Percentiles rank a stretch among this genome's conserved stretches.
Evolutionary conservation across 2,329 filamentous ascomycete species (phyloP).

Genomic region (Claviceps arundinis): DNA sequence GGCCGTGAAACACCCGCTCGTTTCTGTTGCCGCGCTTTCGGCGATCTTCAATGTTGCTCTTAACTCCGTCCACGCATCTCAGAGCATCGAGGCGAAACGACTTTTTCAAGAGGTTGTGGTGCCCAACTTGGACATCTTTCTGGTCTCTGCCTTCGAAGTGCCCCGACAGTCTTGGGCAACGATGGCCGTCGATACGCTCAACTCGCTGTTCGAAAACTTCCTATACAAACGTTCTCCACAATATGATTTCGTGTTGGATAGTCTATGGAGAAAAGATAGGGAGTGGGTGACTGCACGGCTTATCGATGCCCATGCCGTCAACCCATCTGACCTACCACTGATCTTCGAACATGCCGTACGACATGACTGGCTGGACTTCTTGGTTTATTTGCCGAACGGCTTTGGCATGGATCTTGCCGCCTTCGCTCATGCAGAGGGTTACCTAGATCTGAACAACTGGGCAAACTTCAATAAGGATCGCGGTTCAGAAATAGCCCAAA

Average conservation of each 20-base stretch:
- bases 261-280: slow-evolving; percentile 81
- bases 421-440: slow-evolving; percentile 65
- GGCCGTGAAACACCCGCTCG: slow-evolving; percentile 73
- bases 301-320: slow-evolving; percentile 67
- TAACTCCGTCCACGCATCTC: slow-evolving; percentile 46
- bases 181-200: slow-evolving; percentile 62
- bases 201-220: slow-evolving; percentile 71
- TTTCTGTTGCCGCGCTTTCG: slow-evolving; percentile 73
- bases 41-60: slow-evolving; percentile 54
- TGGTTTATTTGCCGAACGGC: slow-evolving; percentile 66
- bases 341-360: slow-evolving; percentile 54
- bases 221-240: slow-evolving; percentile 64
- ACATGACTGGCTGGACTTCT: slow-evolving; percentile 71
- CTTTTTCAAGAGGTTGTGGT: slow-evolving; percentile 55
- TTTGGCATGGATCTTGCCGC: slow-evolving; percentile 82
- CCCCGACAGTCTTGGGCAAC: slow-evolving; percentile 59
- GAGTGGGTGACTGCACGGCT: slow-evolving; percentile 75
- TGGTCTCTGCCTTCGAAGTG: slow-evolving; percentile 65
- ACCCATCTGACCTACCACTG: slow-evolving; percentile 37
- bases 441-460: slow-evolving; percentile 75
- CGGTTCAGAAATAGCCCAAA: slow-evolving; percentile 52
- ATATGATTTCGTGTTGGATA: slow-evolving; percentile 80
- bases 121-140: slow-evolving; percentile 65
- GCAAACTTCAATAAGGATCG: slow-evolving; percentile 56
- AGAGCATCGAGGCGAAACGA: slow-evolving; percentile 49